These are phyloP conservation scores for Metarhizium rileyi DNA, from an alignment of 2,329 filamentous ascomycete species.

Conservation along the genomic window DNA sequence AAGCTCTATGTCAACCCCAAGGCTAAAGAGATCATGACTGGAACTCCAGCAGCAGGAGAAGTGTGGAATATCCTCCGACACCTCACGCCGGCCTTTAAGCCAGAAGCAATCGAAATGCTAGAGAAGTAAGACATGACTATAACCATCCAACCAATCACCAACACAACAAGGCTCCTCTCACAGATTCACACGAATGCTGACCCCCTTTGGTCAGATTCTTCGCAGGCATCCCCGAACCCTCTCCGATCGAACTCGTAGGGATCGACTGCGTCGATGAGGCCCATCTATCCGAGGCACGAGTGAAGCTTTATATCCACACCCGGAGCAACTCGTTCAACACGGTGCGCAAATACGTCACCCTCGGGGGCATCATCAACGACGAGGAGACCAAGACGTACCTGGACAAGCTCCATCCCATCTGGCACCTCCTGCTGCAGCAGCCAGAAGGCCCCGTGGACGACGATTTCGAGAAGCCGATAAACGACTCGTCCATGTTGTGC, in stretches of 20 bases:
- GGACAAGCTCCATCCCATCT: conserved; percentile 4
- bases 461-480: conserved; percentile 6
- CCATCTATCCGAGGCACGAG: conserved; percentile 5
- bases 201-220: conserved; percentile 4
- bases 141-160: too few species aligned
- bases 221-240: not conserved
- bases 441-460: conserved; percentile 7
- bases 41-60: not conserved
- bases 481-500: conserved; percentile 1
- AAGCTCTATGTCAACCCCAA: conserved; percentile 9
- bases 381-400: conserved; percentile 4
- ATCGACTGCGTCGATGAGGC: conserved; percentile 9
- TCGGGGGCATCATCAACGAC: conserved; percentile 8
- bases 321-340: conserved; percentile 9
- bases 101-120: conserved; percentile 4
- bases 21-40: conserved; percentile 7
- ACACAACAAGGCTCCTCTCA: not conserved
- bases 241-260: conserved; percentile 5
- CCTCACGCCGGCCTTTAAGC: conserved; percentile 5
- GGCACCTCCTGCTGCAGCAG: conserved; percentile 10
- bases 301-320: conserved; percentile 9
- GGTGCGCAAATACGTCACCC: conserved; percentile 7
- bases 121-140: conserved; percentile 6
- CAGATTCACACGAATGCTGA: not conserved
- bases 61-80: conserved; percentile 4